Evolutionary conservation across 495 filamentous ascomycete genomes (phyloP), one percentile per base, ranked within the genome.

Genomic region (Neurospora sp.): DNA sequence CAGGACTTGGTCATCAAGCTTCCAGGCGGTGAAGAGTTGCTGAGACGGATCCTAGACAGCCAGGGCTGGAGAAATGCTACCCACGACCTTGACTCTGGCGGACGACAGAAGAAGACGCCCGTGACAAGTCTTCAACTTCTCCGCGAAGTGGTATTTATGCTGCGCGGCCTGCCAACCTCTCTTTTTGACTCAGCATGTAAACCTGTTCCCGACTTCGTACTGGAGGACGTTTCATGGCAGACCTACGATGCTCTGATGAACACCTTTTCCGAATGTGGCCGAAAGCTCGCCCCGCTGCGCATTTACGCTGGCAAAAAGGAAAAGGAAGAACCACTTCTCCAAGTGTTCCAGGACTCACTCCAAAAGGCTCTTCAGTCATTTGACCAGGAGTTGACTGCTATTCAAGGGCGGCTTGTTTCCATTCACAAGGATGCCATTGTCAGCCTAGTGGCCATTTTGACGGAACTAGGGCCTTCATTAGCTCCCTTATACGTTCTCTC

Each of bases 101-200:
- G 79, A 74, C 75, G 73, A 75, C 68, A 82, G 70, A 73, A 84
- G 75, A 82, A 88, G 76, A 79, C 81, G 5, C 70, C 82, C 3
- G 81, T 96, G 41, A 89, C 92, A 0, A 94, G 96, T 76, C 82
- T 92, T 2, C 91, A 95, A 71, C 79, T 89, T 5, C 83, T 94
- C 40, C 89, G 94, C 53, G 94, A 98, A 75, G 85, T 88, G 1
- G 83, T 97, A 1, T 94, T 92, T 75, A 95, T 97, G 93, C 87
- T 98, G 1, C 86, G 88, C 40, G 94, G 93, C 0, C 82, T 97
- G 22, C 88, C 90, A 42, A 96, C 92, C 1, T 90, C 88, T 22
- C 79, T 97, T 7, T 97, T 92, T 41, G 84, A 88, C 40, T 75
- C 83, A 18, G 78, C 80, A 41, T 77, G 75, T 66, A 73, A 78